These are phyloP conservation scores for Scolecobasidium constrictum DNA, from an alignment of 2,329 filamentous ascomycete genomes.

Conservation along the genomic window DNA sequence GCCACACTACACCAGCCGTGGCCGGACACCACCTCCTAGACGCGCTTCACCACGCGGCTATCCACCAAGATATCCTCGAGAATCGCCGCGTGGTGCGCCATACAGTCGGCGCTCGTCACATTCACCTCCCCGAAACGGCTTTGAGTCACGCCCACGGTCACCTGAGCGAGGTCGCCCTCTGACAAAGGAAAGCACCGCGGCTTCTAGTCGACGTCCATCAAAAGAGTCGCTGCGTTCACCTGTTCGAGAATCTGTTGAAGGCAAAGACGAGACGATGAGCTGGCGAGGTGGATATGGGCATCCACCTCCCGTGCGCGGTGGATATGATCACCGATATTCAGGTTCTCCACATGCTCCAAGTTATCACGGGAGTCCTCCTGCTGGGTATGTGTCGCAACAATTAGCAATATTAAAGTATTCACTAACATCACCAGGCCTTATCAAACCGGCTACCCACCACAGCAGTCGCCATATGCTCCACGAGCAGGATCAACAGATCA, in stretches of 20 bases:
- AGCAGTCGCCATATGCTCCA: slow-evolving; percentile 40
- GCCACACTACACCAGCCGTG: neutral
- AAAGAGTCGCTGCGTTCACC: neutral
- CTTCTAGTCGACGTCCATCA: neutral
- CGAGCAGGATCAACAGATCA: slow-evolving; percentile 23
- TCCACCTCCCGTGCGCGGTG: slow-evolving; percentile 5
- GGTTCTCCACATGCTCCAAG: slow-evolving; percentile 45
- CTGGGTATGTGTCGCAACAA: slow-evolving; percentile 39
- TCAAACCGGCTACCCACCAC: slow-evolving; percentile 46
- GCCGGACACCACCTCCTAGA: neutral
- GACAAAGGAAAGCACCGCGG: neutral
- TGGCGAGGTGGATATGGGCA: slow-evolving; percentile 7
- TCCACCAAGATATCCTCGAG: neutral
- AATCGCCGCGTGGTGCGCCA: neutral
- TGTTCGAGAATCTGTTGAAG: slow-evolving; percentile 6
- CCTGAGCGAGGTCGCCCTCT: neutral
- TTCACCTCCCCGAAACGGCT: neutral
- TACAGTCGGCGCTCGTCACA: neutral
- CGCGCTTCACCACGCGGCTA: no score
- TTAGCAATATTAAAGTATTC: slow-evolving; percentile 12
- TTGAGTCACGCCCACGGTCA: neutral
- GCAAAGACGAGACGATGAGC: slow-evolving; percentile 16
- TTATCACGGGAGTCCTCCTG: slow-evolving; percentile 36
- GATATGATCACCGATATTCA: slow-evolving; percentile 26
- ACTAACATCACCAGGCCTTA: slow-evolving; percentile 27